phyloP scores from a whole-genome alignment of 805 yeast species.

The Metschnikowia kofuensis region DNA sequence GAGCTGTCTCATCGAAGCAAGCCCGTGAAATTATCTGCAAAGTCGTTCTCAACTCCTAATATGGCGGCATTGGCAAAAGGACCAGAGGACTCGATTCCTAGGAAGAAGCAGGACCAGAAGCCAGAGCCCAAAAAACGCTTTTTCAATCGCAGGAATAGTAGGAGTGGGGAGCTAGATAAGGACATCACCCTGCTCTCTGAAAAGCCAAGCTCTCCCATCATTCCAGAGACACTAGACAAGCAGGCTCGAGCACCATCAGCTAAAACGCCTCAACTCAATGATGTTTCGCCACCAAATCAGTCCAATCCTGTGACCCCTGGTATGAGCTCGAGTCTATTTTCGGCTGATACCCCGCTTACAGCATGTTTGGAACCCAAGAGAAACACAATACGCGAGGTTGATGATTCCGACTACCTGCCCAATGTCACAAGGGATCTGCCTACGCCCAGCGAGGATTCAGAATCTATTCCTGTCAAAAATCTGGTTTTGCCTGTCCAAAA shows the following conservation, averaged over 20 bases:
- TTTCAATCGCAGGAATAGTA: slow-evolving; percentile 1
- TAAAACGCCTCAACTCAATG: background rate
- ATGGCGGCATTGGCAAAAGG: slow-evolving; percentile 14
- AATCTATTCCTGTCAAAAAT: background rate
- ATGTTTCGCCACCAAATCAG: background rate
- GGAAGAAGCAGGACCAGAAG: background rate
- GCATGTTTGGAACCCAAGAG: slow-evolving; percentile 9
- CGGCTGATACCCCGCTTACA: slow-evolving; percentile 11
- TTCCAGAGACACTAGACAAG: background rate
- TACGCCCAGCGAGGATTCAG: background rate
- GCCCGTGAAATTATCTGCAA: slow-evolving; percentile 21
- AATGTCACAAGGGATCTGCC: slow-evolving; percentile 7
- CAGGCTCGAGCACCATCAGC: background rate
- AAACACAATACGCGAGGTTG: slow-evolving; percentile 20
- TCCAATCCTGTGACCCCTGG: background rate
- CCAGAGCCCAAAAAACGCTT: background rate
- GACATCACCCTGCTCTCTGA: background rate
- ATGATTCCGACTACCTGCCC: slow-evolving; percentile 19
- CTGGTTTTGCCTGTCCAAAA: background rate
- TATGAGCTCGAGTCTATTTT: slow-evolving; percentile 3
- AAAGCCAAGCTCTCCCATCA: background rate
- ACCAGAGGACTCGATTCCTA: background rate
- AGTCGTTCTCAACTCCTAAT: slow-evolving; percentile 33
- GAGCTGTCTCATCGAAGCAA: slow-evolving; percentile 10
- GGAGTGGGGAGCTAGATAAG: background rate